Evolutionary conservation across 2,329 filamentous ascomycete genomes (phyloP), one percentile per base, ranked within the genome.

Genomic region (Monascus ruber): DNA sequence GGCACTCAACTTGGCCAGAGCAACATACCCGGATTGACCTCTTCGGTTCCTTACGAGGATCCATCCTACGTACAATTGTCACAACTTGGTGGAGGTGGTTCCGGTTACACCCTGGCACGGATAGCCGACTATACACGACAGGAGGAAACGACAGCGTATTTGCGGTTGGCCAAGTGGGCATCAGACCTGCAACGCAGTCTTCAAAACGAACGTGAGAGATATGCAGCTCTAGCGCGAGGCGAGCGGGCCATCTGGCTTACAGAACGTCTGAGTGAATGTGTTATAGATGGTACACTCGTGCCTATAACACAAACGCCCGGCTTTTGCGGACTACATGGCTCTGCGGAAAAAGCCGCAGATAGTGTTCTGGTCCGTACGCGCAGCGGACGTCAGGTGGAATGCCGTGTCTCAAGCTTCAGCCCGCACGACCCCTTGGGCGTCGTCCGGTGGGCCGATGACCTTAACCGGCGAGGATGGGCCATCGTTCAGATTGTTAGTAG

Each of bases 81-180:
- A 5, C 43, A 49, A 5, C 47, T 56, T 4, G 39, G 44, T 9
- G 50, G 53, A 3, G 41, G 56, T 42, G 47, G 65, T 38, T 58
- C 65, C 41, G 72, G 70, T n/a, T 76, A 77, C 48, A 70, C 77
- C 4, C 65, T 84, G 36, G 74, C 79, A 5, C 69, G 77, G 40
- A 68, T 82, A 39, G 66, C 73, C 31, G 75, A 77, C 47, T 68
- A 77, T 53, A 73, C 71, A 3, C 72, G 75, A 42, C 67, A 70
- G 11, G 76, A 81, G 52, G 76, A 81, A 48, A 69, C 67, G 5
- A 62, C 79, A 33, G 76, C 77, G 8, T 77, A 81, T 47, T 71
- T 89, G n/a, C 73, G 81, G 5, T 70, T 93, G 11, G 83, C 81
- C 1, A 83, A 82, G 53, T 94, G 86, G 86, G 85, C 86, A 0